A percentile compares a stretch with the other conserved stretches of the same genome.
Evolutionary conservation across 108 stramenopile species (phyloP).

Genomic region (Ochromonas danica): DNA sequence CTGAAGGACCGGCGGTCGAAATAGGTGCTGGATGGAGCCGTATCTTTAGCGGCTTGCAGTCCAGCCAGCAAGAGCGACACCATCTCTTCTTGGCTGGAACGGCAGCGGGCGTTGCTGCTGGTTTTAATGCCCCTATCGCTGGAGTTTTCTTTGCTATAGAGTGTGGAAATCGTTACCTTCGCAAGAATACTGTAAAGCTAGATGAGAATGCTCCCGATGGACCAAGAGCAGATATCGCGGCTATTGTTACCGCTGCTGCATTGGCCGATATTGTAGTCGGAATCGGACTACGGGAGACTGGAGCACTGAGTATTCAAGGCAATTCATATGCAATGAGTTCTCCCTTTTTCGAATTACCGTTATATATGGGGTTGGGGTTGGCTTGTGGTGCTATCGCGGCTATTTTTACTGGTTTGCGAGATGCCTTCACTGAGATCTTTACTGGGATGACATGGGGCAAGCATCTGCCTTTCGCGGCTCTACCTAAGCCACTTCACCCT

Average conservation of each 20-base stretch:
- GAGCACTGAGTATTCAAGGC: not conserved
- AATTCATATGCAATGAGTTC: not conserved
- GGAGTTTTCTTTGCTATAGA: slow-evolving; percentile 91
- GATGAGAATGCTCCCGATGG: not conserved
- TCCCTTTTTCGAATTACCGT: slow-evolving; percentile 75
- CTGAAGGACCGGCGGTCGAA: slow-evolving; percentile 83
- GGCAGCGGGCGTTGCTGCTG: slow-evolving; percentile 83
- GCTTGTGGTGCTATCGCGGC: slow-evolving; percentile 60
- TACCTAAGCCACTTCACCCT: slow-evolving; percentile 52
- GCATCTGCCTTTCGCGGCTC: not conserved
- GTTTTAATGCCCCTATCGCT: slow-evolving; percentile 86
- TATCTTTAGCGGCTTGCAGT: not conserved
- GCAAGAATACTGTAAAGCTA: slow-evolving; percentile 4
- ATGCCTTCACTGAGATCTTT: slow-evolving; percentile 37
- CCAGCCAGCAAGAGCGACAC: slow-evolving; percentile 41
- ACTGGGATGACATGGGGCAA: slow-evolving; percentile 33
- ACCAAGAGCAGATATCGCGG: not conserved
- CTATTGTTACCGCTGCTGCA: not conserved
- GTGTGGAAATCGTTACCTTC: slow-evolving; percentile 52
- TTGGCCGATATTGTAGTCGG: not conserved
- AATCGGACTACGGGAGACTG: not conserved
- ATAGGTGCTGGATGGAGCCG: slow-evolving; percentile 61
- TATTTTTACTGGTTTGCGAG: slow-evolving; percentile 42
- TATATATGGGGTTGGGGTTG: slow-evolving; percentile 75
- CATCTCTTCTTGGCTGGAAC: slow-evolving; percentile 76